These are phyloP conservation scores for Metschnikowia gelsemii DNA, from an alignment of 805 yeast species.

Conservation along the genomic window DNA sequence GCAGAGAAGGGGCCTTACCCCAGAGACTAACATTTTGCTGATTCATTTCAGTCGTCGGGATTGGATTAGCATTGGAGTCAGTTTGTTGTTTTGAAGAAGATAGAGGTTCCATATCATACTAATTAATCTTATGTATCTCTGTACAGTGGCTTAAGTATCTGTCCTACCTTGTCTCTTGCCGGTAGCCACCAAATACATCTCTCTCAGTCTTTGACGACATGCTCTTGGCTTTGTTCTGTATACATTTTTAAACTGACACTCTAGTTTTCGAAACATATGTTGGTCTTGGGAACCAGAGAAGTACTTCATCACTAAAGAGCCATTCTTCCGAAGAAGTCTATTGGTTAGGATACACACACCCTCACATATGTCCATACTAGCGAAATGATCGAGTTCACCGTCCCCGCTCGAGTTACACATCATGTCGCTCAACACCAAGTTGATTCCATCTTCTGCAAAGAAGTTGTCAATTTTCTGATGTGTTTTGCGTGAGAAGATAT, in stretches of 20 bases:
- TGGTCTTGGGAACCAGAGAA: slow-evolving; percentile 80
- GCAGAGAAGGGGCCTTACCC: too few relatives aligned
- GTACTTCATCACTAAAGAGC: slow-evolving; percentile 77
- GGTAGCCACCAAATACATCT: slow-evolving; percentile 76
- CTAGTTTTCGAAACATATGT: slow-evolving; percentile 57
- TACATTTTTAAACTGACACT: slow-evolving; percentile 60
- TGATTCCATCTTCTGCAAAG: slow-evolving; percentile 39
- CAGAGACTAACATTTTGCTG: too few relatives aligned
- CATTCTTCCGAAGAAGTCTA: slow-evolving; percentile 66
- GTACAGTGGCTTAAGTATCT: too few relatives aligned
- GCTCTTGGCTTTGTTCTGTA: slow-evolving; percentile 76
- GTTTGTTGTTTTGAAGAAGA: too few relatives aligned
- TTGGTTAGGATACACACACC: slow-evolving; percentile 81
- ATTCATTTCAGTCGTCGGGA: too few relatives aligned
- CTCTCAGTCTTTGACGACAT: slow-evolving; percentile 75
- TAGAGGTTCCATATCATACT: too few relatives aligned
- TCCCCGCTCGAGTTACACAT: slow-evolving; percentile 90
- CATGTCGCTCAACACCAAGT: slow-evolving; percentile 71
- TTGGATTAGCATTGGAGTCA: too few relatives aligned
- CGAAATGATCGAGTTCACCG: slow-evolving; percentile 73
- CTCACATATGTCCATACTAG: slow-evolving; percentile 88
- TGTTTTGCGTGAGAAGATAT: slow-evolving; percentile 44
- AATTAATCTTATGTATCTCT: too few relatives aligned
- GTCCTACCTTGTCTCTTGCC: slow-evolving; percentile 36
- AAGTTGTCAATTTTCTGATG: slow-evolving; percentile 54